phyloP scores from a whole-genome alignment of 1,284 basidiomycete species.

The Apiotrichum gracile region DNA sequence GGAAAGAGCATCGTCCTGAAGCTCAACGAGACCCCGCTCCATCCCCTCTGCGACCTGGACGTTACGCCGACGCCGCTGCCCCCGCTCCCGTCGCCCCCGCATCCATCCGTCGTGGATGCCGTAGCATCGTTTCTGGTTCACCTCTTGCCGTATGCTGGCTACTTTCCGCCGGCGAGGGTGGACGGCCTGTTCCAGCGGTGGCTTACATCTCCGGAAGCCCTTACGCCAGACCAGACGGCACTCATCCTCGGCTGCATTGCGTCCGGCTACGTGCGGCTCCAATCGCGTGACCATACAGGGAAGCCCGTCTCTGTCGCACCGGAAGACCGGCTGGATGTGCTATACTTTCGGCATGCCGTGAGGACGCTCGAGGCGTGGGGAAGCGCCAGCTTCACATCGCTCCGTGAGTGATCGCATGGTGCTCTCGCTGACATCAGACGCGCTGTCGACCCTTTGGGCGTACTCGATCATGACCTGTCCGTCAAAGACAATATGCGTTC shows the following conservation, averaged over 20 bases:
- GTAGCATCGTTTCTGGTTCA: slow-evolving; percentile 7
- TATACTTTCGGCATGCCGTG: slow-evolving; percentile 10
- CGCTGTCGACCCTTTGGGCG: slow-evolving; percentile 8
- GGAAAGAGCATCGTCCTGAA: slow-evolving; percentile 6
- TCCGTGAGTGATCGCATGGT: slow-evolving; percentile 6
- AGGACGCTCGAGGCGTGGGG: slow-evolving; percentile 10
- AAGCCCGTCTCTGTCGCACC: neutral
- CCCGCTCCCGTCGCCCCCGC: slow-evolving; percentile 3
- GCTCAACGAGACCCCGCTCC: slow-evolving; percentile 9
- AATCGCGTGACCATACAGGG: neutral
- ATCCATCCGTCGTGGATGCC: slow-evolving; percentile 1
- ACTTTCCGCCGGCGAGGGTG: slow-evolving; percentile 4
- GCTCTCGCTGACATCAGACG: slow-evolving; percentile 6
- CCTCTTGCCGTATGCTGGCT: slow-evolving; percentile 10
- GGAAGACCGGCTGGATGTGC: slow-evolving; percentile 3
- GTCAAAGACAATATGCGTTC: slow-evolving; percentile 1
- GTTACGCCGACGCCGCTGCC: neutral
- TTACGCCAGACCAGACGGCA: slow-evolving; percentile 9
- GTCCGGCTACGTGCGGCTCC: slow-evolving; percentile 8
- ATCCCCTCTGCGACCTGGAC: slow-evolving; percentile 10
- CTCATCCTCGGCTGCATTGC: slow-evolving; percentile 8
- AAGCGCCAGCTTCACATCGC: slow-evolving; percentile 11
- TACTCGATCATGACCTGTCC: slow-evolving; percentile 11
- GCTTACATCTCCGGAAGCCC: slow-evolving; percentile 1
- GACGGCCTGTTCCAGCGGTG: slow-evolving; percentile 11